Conservation (phyloP, 1,139 yeast species). For the Zygosaccharomyces pseudobailii region DNA sequence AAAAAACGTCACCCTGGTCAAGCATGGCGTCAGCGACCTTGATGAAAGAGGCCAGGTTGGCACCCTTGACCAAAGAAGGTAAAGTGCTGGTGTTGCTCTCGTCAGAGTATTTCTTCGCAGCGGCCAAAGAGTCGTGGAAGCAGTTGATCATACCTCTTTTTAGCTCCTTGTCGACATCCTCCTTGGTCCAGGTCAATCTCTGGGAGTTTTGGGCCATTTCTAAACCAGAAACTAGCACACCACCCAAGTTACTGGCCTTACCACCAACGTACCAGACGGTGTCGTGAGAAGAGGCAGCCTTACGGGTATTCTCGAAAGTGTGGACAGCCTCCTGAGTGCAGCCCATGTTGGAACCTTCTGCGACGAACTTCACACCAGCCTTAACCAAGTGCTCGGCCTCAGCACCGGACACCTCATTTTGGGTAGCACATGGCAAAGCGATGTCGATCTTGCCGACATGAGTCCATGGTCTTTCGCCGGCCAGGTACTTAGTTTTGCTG, state of each 20-base stretch:
- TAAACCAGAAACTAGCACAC: constrained; percentile 97
- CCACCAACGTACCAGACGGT: constrained; percentile 99
- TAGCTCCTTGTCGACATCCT: constrained; percentile 83
- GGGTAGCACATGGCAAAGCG: constrained; percentile 98
- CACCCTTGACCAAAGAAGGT: constrained; percentile 97
- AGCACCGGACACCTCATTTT: constrained; percentile 94
- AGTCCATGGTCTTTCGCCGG: constrained; percentile 96
- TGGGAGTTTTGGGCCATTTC: constrained; percentile 99
- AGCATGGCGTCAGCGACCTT: constrained; percentile 98
- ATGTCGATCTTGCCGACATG: constrained; percentile 89
- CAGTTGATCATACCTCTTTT: constrained; percentile 90
- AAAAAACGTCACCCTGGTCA: constrained; percentile 85
- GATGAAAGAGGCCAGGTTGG: constrained; percentile 97
- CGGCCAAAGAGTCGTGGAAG: constrained; percentile 87
- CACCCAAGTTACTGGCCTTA: constrained; percentile 99
- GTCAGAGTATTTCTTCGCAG: constrained; percentile 75
- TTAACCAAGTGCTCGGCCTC: constrained; percentile 94
- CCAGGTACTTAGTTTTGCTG: constrained; percentile 65
- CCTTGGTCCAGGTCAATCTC: constrained; percentile 81
- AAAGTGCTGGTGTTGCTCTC: constrained; percentile 51
- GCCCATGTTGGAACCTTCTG: constrained; percentile 99
- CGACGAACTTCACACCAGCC: constrained; percentile 87
- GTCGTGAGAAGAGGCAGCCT: constrained; percentile 40
- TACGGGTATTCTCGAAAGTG: constrained; percentile 84
- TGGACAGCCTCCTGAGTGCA: constrained; percentile 96